Evolutionary conservation across 2,329 filamentous ascomycete genomes (phyloP).

Genomic region (Ophiocordyceps unilateralis): DNA sequence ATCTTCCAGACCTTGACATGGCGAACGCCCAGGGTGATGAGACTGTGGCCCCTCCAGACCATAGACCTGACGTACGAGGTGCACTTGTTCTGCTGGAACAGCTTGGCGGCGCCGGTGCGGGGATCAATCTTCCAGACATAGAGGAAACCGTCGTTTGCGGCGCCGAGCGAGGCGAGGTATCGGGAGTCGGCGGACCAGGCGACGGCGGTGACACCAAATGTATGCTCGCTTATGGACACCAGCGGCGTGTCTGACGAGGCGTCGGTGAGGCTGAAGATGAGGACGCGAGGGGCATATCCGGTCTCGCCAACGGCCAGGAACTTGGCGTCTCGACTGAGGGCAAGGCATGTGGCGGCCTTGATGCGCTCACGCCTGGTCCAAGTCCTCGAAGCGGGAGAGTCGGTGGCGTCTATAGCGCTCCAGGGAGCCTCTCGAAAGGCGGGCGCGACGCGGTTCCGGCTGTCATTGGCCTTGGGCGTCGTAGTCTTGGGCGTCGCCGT

Average conservation of each 20-base stretch:
- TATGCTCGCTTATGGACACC: slow-evolving; percentile 75
- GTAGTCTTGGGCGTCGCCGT: slow-evolving; percentile 8
- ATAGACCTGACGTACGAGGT: slow-evolving; percentile 75
- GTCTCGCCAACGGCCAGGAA: slow-evolving; percentile 90
- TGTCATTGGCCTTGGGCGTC: slow-evolving; percentile 47
- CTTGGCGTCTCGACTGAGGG: slow-evolving; percentile 71
- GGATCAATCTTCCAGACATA: slow-evolving; percentile 79
- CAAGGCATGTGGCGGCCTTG: slow-evolving; percentile 83
- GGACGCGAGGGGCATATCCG: slow-evolving; percentile 77
- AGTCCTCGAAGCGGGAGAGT: slow-evolving; percentile 49
- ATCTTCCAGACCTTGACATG: slow-evolving; percentile 90
- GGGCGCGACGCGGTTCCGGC: slow-evolving; percentile 36
- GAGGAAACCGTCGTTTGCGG: slow-evolving; percentile 82
- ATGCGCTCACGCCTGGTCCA: slow-evolving; percentile 85
- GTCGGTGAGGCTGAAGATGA: slow-evolving; percentile 77
- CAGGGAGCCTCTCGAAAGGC: no score
- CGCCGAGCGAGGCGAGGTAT: slow-evolving; percentile 75
- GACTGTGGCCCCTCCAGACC: slow-evolving; percentile 70
- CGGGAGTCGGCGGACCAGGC: slow-evolving; percentile 78
- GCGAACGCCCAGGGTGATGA: slow-evolving; percentile 76
- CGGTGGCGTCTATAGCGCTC: slow-evolving; percentile 43
- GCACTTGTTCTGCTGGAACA: slow-evolving; percentile 80
- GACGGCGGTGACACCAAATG: slow-evolving; percentile 72
- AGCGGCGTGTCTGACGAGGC: slow-evolving; percentile 65
- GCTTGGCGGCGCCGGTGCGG: slow-evolving; percentile 60